Conservation (phyloP, 1,139 yeast species). For the Candida glucosophila region DNA sequence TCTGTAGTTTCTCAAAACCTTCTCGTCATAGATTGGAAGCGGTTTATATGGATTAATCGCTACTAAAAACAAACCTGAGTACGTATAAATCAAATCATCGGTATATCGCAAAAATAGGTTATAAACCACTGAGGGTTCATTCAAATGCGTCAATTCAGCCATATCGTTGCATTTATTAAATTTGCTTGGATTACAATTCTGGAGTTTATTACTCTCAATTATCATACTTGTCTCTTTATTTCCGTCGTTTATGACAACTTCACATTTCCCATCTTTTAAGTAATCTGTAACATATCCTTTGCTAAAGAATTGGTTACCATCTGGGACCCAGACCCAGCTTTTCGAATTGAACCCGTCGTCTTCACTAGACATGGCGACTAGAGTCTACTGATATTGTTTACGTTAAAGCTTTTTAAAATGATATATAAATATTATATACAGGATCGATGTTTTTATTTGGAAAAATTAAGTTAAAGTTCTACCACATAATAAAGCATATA, state of each 20-base stretch:
- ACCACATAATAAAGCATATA: too few species aligned
- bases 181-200: constrained; percentile 80
- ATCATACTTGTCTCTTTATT: constrained; percentile 23
- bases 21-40: constrained; percentile 65
- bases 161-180: constrained; percentile 89
- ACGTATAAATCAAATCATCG: constrained; percentile 70
- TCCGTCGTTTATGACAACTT: constrained; percentile 45
- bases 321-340: constrained; percentile 81
- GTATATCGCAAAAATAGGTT: constrained; percentile 71
- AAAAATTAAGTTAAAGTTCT: too few species aligned
- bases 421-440: too few species aligned
- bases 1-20: constrained; percentile 47
- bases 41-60: constrained; percentile 89
- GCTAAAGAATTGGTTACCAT: constrained; percentile 51
- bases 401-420: too few species aligned
- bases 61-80: constrained; percentile 81
- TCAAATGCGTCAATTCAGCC: constrained; percentile 91
- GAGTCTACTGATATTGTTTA: too few species aligned
- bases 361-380: constrained; percentile 19
- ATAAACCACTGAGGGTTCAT: constrained; percentile 89
- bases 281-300: constrained; percentile 63
- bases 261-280: constrained; percentile 38
- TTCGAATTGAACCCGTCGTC: constrained; percentile 47
- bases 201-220: constrained; percentile 39
- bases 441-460: too few species aligned